These are phyloP conservation scores for Actinidia arguta DNA, from an alignment of 179 eudicot species.

Conservation along the genomic window DNA sequence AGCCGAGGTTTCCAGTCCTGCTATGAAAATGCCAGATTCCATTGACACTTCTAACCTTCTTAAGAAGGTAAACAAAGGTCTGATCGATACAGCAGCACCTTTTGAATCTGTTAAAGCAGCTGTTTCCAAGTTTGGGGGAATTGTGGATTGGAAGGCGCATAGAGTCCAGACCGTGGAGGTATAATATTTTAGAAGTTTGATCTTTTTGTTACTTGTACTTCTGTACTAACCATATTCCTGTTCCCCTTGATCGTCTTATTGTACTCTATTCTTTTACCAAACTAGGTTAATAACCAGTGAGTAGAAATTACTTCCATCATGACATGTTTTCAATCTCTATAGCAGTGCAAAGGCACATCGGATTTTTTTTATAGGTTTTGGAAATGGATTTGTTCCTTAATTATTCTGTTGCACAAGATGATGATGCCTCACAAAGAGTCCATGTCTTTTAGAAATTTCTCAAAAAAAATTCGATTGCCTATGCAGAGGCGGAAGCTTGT, in stretches of 20 bases:
- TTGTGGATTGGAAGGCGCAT: constrained; percentile 97
- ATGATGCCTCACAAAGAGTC: not conserved
- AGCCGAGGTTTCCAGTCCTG: constrained; percentile 18
- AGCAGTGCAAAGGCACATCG: too few relatives aligned
- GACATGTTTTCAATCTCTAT: not conserved
- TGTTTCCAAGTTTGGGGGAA: constrained; percentile 95
- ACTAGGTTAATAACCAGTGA: not conserved
- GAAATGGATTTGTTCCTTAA: not conserved
- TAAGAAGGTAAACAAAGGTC: constrained; percentile 41
- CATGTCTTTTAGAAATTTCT: not conserved
- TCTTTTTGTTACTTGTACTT: not conserved
- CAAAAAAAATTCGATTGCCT: not conserved
- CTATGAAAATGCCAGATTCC: constrained; percentile 1
- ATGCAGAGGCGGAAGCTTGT: constrained; percentile 81
- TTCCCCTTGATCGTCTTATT: not conserved
- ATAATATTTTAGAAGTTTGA: not conserved
- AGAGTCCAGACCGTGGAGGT: constrained; percentile 85
- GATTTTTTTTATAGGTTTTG: not conserved
- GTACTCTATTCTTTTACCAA: not conserved
- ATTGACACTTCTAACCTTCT: constrained; percentile 28
- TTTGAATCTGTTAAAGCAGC: constrained; percentile 94
- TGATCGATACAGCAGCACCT: constrained; percentile 86
- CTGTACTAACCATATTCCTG: constrained; percentile 13
- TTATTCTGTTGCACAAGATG: not conserved
- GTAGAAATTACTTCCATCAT: not conserved